A percentile compares a stretch with the other conserved stretches of the same genome.
These are phyloP conservation scores for Vararia minispora DNA, from an alignment of 768 basidiomycete species.

Conservation along the genomic window DNA sequence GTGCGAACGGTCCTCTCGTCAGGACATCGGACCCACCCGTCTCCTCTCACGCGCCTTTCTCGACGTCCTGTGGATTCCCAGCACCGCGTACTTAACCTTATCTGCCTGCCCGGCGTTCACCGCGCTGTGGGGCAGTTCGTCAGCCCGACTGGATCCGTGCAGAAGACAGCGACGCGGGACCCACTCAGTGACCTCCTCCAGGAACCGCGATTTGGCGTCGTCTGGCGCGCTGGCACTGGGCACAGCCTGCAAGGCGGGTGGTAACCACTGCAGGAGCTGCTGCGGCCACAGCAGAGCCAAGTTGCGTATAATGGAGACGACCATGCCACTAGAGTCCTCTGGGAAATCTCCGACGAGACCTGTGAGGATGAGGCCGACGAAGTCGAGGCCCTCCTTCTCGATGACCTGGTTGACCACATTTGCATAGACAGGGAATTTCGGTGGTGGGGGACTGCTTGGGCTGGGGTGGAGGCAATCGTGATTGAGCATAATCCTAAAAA, in stretches of 20 bases:
- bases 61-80: constrained; percentile 59
- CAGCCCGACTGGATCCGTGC: constrained; percentile 5
- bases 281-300: constrained; percentile 56
- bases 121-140: constrained; percentile 34
- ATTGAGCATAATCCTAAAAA: constrained; percentile 63
- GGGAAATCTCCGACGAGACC: constrained; percentile 86
- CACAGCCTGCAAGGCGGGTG: constrained; percentile 58
- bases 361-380: constrained; percentile 56
- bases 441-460: constrained; percentile 32
- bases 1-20: constrained; percentile 19
- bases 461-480: constrained; percentile 55
- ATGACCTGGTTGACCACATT: constrained; percentile 49
- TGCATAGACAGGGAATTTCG: constrained; percentile 54
- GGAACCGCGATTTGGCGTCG: constrained; percentile 58
- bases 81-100: constrained; percentile 73
- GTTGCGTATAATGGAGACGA: constrained; percentile 70
- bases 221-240: constrained; percentile 49
- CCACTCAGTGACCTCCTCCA: constrained; percentile 66
- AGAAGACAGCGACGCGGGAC: constrained; percentile 20
- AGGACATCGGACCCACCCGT: constrained; percentile 28
- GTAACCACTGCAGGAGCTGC: constrained; percentile 64
- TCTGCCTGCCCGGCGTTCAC: constrained; percentile 57
- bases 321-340: constrained; percentile 63
- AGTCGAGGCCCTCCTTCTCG: constrained; percentile 59
- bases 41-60: constrained; percentile 63